A percentile compares a stretch with the other conserved stretches of the same genome.
These are phyloP conservation scores for Dissophora ornata DNA, from an alignment of 192 early-diverging fungal genomes.

Conservation along the genomic window DNA sequence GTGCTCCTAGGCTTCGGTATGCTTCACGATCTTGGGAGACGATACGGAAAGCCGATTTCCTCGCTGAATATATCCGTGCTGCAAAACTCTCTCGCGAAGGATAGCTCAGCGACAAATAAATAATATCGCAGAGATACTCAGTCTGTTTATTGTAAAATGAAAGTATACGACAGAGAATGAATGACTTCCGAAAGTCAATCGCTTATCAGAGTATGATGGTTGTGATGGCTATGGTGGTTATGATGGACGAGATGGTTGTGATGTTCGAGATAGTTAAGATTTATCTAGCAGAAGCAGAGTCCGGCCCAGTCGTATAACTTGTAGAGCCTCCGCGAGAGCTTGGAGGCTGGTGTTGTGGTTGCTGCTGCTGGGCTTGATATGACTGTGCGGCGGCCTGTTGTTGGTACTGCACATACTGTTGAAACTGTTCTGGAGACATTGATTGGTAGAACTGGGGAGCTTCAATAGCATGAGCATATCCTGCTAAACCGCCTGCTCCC, in stretches of 20 bases:
- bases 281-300: too few species aligned
- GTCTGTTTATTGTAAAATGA: too few species aligned
- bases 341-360: slow-evolving; percentile 31
- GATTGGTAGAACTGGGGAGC: slow-evolving; percentile 27
- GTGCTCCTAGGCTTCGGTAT: slow-evolving; percentile 45
- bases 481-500: slow-evolving; percentile 28
- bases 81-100: slow-evolving; percentile 33
- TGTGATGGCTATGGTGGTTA: too few species aligned
- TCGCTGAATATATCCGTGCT: slow-evolving; percentile 29
- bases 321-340: slow-evolving; percentile 19
- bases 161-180: too few species aligned
- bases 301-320: too few species aligned
- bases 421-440: slow-evolving; percentile 40
- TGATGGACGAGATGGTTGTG: too few species aligned
- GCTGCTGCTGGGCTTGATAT: slow-evolving; percentile 28
- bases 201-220: too few species aligned
- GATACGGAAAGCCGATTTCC: slow-evolving; percentile 38
- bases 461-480: slow-evolving; percentile 43
- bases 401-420: slow-evolving; percentile 46
- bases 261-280: too few species aligned
- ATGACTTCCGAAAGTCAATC: too few species aligned
- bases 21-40: slow-evolving; percentile 32
- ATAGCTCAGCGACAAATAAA: neutral
- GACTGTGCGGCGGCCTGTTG: slow-evolving; percentile 25
- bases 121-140: too few species aligned